Evolutionary conservation across 345 rosid genomes (phyloP), one percentile per base, ranked within the genome.

Genomic region (Salix suchowensis): DNA sequence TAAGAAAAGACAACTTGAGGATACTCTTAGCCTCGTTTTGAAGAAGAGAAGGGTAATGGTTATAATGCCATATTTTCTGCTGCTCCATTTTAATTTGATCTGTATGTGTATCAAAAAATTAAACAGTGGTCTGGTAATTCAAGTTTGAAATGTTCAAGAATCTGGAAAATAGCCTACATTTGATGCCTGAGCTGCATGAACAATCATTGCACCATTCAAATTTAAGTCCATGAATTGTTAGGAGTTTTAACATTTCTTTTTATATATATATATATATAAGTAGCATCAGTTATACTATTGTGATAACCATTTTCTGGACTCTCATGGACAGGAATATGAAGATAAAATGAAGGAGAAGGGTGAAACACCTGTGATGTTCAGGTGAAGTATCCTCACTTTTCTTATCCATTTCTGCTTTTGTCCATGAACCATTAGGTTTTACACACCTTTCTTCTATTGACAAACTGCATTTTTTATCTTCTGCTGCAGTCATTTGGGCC

Each of bases 1-100:
- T 86, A 93, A 91, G 82, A 96, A 93, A 91, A 89, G 99, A 73
- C 99, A 93, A 83, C 98, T 96, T 67, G 98, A 96, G 89, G 99
- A 96, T 88, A 93, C 99, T 67, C 91, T 91, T 23, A 84, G 89
- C 76, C 96, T 92, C 88, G 97, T 96, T 34, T 32, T 91, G 67
- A 96, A 96, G 86, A 96, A 96, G 84, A 89, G 95, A 84, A 96
- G 83, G 97, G 99, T 93, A 89, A 65, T 68, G n/a, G n/a, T 54
- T 40, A 8, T n/a, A 30, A 19, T 13, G 7, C 18, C 26, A 19
- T 58, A 4, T 44, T 52, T 60, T 14, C 34, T 11, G 23, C 67
- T 34, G 32, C 36, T 46, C 11, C 18, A 46, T 42, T 67, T 67
- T 4, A 6, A 28, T 37, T 50, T 39, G 9, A n/a, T 4, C 16